A percentile compares a stretch with the other conserved stretches of the same genome.
Conservation (phyloP, 73 alveolate genomes). For the Paramecium sexaurelia region DNA sequence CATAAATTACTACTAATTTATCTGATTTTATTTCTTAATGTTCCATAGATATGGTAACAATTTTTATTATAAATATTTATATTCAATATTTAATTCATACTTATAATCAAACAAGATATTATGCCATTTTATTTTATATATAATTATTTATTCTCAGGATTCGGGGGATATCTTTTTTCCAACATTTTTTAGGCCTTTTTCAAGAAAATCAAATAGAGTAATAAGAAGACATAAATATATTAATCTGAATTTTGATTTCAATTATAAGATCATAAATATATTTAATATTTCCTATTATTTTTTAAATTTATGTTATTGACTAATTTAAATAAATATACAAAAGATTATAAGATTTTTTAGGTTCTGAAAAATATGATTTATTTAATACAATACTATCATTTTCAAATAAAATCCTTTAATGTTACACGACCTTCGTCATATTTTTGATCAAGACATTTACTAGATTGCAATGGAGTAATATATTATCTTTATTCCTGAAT, state of each 20-base stretch:
- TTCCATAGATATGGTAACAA: conserved; percentile 34
- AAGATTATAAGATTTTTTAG: not conserved
- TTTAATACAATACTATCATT: not conserved
- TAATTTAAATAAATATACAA: not conserved
- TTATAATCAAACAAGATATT: not conserved
- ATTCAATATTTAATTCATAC: not conserved
- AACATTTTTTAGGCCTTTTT: too few species aligned
- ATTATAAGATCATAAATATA: too few species aligned
- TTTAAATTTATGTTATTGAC: not conserved
- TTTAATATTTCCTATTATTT: too few species aligned
- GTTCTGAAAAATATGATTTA: not conserved
- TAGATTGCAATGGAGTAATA: not conserved
- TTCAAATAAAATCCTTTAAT: not conserved
- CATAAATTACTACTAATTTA: not conserved
- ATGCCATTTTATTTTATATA: not conserved
- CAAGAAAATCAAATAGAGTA: not conserved
- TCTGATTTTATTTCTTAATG: conserved; percentile 18
- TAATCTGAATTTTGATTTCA: too few species aligned
- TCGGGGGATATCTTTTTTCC: too few species aligned
- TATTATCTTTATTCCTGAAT: not conserved
- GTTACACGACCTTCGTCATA: not conserved
- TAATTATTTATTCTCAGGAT: too few species aligned
- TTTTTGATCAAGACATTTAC: not conserved
- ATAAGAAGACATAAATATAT: too few species aligned
- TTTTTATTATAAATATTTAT: not conserved